Evolutionary conservation across 2,329 filamentous ascomycete species (phyloP).

Genomic region (Hymenoscyphus infarciens): DNA sequence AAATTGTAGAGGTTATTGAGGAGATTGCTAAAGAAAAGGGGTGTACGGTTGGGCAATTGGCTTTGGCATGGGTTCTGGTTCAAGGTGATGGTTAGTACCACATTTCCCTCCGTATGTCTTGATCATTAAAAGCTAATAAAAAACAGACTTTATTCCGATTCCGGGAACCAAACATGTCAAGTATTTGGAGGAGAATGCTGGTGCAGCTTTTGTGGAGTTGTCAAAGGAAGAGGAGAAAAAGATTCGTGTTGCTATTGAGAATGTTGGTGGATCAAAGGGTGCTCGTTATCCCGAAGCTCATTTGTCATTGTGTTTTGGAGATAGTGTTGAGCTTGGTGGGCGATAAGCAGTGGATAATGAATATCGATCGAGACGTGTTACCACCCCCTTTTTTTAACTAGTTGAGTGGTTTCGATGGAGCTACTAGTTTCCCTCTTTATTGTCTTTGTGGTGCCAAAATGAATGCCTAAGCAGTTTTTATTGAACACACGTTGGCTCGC

Average conservation of each 20-base stretch:
- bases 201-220: constrained; percentile 3
- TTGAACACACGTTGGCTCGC: no score
- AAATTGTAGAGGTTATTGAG: constrained; percentile 43
- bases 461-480: no score
- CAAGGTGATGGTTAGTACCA: constrained; percentile 40
- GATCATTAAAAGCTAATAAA: no score
- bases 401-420: no score
- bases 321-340: not conserved
- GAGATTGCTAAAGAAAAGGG: constrained; percentile 48
- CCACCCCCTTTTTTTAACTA: no score
- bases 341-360: not conserved
- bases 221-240: constrained; percentile 1
- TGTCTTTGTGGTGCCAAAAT: no score
- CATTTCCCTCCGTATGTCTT: no score
- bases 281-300: not conserved
- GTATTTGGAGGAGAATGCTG: constrained; percentile 38
- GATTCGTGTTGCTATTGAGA: not conserved
- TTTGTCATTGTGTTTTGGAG: not conserved
- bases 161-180: constrained; percentile 49
- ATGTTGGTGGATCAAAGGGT: not conserved
- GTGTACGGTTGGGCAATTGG: constrained; percentile 47
- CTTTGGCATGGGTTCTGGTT: constrained; percentile 50
- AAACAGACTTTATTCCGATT: constrained; percentile 48
- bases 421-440: no score
- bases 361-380: no score